These are phyloP conservation scores for Neoboletus magnificus DNA, from an alignment of 768 basidiomycete genomes.

Conservation along the genomic window DNA sequence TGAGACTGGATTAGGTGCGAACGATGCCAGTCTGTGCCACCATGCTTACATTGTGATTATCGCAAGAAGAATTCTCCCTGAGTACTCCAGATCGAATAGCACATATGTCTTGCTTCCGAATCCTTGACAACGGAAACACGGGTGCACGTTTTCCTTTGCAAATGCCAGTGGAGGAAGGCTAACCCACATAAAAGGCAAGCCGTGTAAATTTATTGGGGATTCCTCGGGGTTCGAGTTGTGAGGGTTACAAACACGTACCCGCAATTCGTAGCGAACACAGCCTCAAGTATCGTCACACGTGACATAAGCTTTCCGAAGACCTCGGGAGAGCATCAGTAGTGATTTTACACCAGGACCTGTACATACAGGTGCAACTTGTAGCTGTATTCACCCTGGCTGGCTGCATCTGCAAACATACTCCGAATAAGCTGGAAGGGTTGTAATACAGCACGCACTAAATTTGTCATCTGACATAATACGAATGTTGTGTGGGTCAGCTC, in stretches of 20 bases:
- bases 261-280: background rate
- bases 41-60: constrained; percentile 1
- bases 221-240: background rate
- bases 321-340: background rate
- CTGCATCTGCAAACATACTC: background rate
- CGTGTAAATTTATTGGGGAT: background rate
- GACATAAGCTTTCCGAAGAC: background rate
- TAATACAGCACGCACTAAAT: background rate
- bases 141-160: background rate
- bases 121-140: background rate
- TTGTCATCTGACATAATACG: background rate
- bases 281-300: background rate
- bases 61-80: constrained; percentile 6
- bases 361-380: background rate
- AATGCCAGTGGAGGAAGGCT: background rate
- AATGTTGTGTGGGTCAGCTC: background rate
- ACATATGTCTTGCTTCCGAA: background rate
- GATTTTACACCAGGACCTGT: background rate
- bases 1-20: background rate
- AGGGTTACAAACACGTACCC: background rate
- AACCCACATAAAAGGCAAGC: background rate
- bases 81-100: background rate
- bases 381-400: background rate
- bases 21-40: too few species aligned
- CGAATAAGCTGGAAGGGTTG: background rate